phyloP scores from a whole-genome alignment of 257 asterid genomes.

The Nicotiana noctiflora region DNA sequence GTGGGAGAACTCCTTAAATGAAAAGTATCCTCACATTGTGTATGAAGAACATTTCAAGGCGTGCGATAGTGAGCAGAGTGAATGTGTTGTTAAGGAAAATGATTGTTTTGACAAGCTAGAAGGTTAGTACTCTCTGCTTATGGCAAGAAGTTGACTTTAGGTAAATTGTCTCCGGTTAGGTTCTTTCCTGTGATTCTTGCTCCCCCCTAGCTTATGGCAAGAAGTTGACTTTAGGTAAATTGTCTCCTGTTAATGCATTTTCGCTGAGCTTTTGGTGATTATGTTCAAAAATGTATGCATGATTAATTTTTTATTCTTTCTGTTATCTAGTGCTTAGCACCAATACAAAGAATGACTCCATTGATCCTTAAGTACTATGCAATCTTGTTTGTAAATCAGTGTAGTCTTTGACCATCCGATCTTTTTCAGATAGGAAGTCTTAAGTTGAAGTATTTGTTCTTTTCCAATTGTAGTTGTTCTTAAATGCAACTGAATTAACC shows the following conservation, averaged over 20 bases:
- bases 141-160: not conserved
- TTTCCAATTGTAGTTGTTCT: not conserved
- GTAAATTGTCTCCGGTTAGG: not conserved
- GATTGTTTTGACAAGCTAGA: conserved; percentile 59
- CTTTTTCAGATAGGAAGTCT: not conserved
- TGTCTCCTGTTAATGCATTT: not conserved
- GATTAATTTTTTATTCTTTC: not conserved
- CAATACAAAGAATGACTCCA: not conserved
- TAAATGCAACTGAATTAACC: not conserved
- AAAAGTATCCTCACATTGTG: conserved; percentile 91
- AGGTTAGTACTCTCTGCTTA: conserved; percentile 44
- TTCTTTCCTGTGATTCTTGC: not conserved
- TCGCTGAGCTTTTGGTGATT: not conserved
- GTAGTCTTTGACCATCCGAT: not conserved
- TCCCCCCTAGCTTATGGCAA: not conserved
- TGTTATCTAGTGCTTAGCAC: not conserved
- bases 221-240: not conserved
- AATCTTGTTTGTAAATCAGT: not conserved
- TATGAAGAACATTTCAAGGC: conserved; percentile 95
- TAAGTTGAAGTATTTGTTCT: not conserved
- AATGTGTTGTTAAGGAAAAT: conserved; percentile 33
- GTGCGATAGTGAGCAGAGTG: conserved; percentile 41
- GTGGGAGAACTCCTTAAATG: conserved; percentile 85
- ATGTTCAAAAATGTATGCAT: not conserved
- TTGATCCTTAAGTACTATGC: not conserved